Evolutionary conservation across 495 filamentous ascomycete species (phyloP).

Genomic region (Podospora conica): DNA sequence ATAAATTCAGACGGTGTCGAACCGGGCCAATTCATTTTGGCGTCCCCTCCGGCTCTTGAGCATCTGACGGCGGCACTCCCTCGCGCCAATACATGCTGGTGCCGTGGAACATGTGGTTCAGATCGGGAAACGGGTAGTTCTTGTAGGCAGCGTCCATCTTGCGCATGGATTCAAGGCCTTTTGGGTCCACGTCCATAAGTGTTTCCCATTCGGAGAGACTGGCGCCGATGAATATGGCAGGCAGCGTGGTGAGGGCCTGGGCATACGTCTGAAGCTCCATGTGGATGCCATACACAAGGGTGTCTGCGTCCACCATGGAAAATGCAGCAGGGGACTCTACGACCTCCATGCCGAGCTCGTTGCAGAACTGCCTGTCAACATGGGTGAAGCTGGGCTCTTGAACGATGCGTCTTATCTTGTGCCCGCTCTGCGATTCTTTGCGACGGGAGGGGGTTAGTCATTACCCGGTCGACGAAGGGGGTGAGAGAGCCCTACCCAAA

Average conservation of each 20-base stretch:
- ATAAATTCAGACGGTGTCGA: neutral
- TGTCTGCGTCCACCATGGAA: constrained; percentile 40
- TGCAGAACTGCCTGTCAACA: constrained; percentile 54
- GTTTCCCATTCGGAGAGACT: constrained; percentile 34
- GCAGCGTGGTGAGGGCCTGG: constrained; percentile 29
- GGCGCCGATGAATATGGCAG: constrained; percentile 41
- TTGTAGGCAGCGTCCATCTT: constrained; percentile 26
- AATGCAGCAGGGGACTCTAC: constrained; percentile 55
- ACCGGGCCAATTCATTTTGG: neutral
- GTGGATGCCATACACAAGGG: constrained; percentile 54
- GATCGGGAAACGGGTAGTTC: constrained; percentile 34
- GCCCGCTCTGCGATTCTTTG: constrained; percentile 15
- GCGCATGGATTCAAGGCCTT: constrained; percentile 14
- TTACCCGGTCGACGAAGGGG: neutral
- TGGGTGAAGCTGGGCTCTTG: constrained; percentile 69
- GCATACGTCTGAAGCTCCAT: constrained; percentile 46
- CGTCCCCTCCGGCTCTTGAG: neutral
- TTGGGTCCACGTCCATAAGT: constrained; percentile 19
- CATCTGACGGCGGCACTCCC: neutral
- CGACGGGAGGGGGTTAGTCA: constrained; percentile 7
- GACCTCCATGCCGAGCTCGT: constrained; percentile 45
- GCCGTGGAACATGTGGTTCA: constrained; percentile 33
- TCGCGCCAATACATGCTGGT: constrained; percentile 34
- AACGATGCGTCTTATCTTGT: constrained; percentile 42
- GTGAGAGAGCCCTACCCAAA: constrained; percentile 26